phyloP scores from a whole-genome alignment of 371 early-diverging fungal species.

The Chytridiales sp. region DNA sequence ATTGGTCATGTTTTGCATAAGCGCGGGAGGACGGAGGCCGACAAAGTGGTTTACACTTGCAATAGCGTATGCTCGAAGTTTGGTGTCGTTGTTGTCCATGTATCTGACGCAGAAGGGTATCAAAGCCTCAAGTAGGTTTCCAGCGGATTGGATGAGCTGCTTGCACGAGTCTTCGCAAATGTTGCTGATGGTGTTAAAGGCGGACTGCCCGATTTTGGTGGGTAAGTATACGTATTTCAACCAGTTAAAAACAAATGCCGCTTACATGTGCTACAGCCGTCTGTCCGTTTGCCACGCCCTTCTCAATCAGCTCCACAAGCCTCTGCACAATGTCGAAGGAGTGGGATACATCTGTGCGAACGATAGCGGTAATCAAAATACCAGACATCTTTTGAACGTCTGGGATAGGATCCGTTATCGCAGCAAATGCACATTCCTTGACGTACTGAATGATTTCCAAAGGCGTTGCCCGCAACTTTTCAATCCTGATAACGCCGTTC shows the following conservation, averaged over 20 bases:
- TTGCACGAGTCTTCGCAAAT: constrained; percentile 89
- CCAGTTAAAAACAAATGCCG: background rate
- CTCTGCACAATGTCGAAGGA: constrained; percentile 83
- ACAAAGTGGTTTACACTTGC: constrained; percentile 80
- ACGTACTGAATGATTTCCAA: constrained; percentile 64
- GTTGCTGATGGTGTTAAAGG: constrained; percentile 82
- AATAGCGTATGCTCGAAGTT: constrained; percentile 76
- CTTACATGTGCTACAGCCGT: constrained; percentile 73
- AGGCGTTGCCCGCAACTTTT: constrained; percentile 3
- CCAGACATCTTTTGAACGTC: constrained; percentile 72
- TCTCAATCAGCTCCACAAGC: constrained; percentile 73
- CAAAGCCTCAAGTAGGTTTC: too few species aligned
- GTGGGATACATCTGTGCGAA: constrained; percentile 52
- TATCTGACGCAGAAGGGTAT: constrained; percentile 81
- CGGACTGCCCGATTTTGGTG: constrained; percentile 57
- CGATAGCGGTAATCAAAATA: constrained; percentile 82
- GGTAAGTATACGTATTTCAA: background rate
- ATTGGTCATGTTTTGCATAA: constrained; percentile 68
- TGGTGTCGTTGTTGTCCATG: constrained; percentile 69
- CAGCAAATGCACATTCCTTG: constrained; percentile 68
- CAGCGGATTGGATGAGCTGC: constrained; percentile 74
- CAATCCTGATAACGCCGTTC: constrained; percentile 63
- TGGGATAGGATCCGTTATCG: constrained; percentile 68
- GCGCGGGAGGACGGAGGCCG: constrained; percentile 61
- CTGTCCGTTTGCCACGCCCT: constrained; percentile 55